Base-by-base conservation (phyloP, 2,329 filamentous ascomycete genomes). In the Diaporthe sp. region DNA sequence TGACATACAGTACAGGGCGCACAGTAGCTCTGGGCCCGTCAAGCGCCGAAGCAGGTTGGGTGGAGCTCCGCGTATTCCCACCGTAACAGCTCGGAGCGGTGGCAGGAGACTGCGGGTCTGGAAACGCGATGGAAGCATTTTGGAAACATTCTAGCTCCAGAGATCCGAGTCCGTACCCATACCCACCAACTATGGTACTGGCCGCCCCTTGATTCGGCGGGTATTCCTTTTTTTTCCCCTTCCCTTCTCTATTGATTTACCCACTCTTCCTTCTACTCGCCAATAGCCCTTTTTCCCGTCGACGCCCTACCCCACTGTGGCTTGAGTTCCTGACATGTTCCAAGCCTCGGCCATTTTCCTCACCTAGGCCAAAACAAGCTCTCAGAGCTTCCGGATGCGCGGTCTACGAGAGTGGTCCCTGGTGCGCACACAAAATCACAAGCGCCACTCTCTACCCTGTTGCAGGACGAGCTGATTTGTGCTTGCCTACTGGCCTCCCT, bases 111-210 rank as follows among this genome's bases (percentile, higher is more conserved):
- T 25, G 8, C 22, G 30, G 64, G 64, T 25, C 64, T 54, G 47
- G 64, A 68, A 68, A 33, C 64, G 22, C 47, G 22, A 50, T 68
- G 64, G 64, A 68, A 68, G 47, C 64, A 68, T 68, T 68, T 54
- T 68, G 45, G 64, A 68, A 68, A 33, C 45, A 54, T 54, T 68
- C 47, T 54, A 28, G 64, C 47, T 35, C 47, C 19, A 52, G 22
- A 67, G 22, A n/a, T 38, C 61, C 33, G 45, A 47, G 45, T 22
- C 38, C 33, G 64, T 67, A 17, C 64, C 47, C 12, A 6, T 47
- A 13, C 28, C 42, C 30, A 25, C 15, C 61, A 5, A 17, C 25
- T 35, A 19, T 52, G 61, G 61, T 52, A 54, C 45, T 38, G 47
- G n/a, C 30, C 19, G 38, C 47, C 64, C 64, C 64, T 68, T 68